phyloP scores from a whole-genome alignment of 1,284 basidiomycete species.

The Ustilago lituana region DNA sequence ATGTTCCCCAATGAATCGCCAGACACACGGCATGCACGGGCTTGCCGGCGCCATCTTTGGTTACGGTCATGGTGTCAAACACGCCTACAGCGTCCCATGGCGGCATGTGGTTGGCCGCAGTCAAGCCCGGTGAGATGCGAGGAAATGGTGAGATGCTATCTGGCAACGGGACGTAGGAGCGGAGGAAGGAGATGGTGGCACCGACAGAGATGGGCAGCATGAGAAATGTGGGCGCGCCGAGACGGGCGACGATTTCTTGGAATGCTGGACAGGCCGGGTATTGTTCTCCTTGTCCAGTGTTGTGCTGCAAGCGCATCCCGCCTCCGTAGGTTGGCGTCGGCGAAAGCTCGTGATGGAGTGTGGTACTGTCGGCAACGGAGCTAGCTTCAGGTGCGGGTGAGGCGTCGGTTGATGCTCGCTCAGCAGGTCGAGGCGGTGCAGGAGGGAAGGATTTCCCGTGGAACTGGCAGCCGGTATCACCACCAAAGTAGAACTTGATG shows the following conservation, averaged over 20 bases:
- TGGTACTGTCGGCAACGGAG: constrained; percentile 8
- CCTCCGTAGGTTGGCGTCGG: constrained; percentile 19
- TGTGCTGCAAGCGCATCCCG: constrained; percentile 15
- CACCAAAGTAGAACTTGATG: constrained; percentile 57
- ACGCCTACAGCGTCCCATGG: constrained; percentile 58
- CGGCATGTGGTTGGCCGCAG: constrained; percentile 61
- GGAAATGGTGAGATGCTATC: constrained; percentile 56
- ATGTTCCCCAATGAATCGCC: constrained; percentile 50
- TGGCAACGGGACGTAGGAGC: constrained; percentile 56
- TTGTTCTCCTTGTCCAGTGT: background rate
- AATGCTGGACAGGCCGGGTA: constrained; percentile 63
- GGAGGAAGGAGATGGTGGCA: constrained; percentile 61
- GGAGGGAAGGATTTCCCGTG: constrained; percentile 44
- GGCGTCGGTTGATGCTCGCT: constrained; percentile 1
- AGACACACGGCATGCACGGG: constrained; percentile 27
- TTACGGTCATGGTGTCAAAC: constrained; percentile 46
- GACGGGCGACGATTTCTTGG: constrained; percentile 38
- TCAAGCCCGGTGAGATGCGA: constrained; percentile 50
- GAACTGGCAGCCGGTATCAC: constrained; percentile 64
- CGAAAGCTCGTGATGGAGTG: background rate
- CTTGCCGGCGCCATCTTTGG: background rate
- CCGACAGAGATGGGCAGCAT: constrained; percentile 65
- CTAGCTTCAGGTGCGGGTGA: constrained; percentile 12
- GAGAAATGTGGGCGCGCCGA: constrained; percentile 53
- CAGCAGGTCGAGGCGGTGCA: constrained; percentile 16